phyloP scores from a whole-genome alignment of 2,329 filamentous ascomycete genomes.

The Fusarium redolens region DNA sequence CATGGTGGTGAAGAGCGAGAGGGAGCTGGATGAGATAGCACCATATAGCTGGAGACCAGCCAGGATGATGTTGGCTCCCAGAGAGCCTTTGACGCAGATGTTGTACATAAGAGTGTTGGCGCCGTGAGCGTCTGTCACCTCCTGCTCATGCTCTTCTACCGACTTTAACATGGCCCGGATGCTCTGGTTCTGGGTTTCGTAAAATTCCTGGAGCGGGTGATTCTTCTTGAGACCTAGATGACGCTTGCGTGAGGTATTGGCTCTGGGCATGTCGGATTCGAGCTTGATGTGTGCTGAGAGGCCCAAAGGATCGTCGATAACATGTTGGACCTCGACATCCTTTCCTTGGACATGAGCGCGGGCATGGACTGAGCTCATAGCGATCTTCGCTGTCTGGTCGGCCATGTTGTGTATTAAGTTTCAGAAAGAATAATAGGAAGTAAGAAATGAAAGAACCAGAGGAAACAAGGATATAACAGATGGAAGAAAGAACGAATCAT shows the following conservation, averaged over 20 bases:
- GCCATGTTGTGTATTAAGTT: constrained; percentile 12
- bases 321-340: background rate
- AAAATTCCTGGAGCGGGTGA: constrained; percentile 80
- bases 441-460: background rate
- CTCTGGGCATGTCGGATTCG: constrained; percentile 66
- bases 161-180: constrained; percentile 92
- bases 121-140: constrained; percentile 81
- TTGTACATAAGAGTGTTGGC: constrained; percentile 83
- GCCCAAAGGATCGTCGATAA: background rate
- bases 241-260: constrained; percentile 83
- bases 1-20: constrained; percentile 97
- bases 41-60: constrained; percentile 88
- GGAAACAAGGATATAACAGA: background rate
- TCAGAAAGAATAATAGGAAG: background rate
- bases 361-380: constrained; percentile 77
- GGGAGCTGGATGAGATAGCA: constrained; percentile 84
- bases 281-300: background rate
- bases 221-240: constrained; percentile 56
- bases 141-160: constrained; percentile 89
- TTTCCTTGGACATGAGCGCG: background rate
- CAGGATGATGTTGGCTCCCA: constrained; percentile 83
- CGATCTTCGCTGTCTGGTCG: constrained; percentile 53
- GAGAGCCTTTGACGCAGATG: constrained; percentile 74
- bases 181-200: constrained; percentile 90
- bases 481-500: background rate